phyloP scores from a whole-genome alignment of 2,329 filamentous ascomycete genomes.

The Trichoderma sp. region DNA sequence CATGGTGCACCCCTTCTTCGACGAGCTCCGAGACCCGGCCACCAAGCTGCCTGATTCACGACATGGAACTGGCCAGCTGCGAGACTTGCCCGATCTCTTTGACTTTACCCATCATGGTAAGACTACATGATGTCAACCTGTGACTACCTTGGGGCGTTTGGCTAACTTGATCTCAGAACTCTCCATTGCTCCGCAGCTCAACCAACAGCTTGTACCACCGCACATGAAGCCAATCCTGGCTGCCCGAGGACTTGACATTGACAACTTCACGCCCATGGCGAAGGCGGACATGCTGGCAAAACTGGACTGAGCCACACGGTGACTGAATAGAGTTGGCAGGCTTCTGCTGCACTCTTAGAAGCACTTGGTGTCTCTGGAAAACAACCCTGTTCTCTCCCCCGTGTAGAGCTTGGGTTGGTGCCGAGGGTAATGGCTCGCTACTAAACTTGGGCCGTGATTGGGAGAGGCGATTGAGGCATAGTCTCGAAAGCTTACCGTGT shows the following conservation, averaged over 20 bases:
- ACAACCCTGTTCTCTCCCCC: slow-evolving; percentile 31
- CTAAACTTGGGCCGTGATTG: slow-evolving; percentile 30
- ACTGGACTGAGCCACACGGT: slow-evolving; percentile 70
- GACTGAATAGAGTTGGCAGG: slow-evolving; percentile 36
- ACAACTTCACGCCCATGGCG: slow-evolving; percentile 86
- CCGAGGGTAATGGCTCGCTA: slow-evolving; percentile 34
- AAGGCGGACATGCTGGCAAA: slow-evolving; percentile 98
- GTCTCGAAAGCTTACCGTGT: slow-evolving; percentile 32
- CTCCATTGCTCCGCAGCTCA: slow-evolving; percentile 89
- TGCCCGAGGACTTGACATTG: slow-evolving; percentile 82
- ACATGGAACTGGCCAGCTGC: slow-evolving; percentile 75
- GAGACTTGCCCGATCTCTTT: slow-evolving; percentile 85
- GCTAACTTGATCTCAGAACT: slow-evolving; percentile 64
- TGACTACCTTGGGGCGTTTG: not conserved
- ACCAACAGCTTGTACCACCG: slow-evolving; percentile 81
- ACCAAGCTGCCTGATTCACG: slow-evolving; percentile 93
- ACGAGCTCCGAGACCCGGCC: slow-evolving; percentile 88
- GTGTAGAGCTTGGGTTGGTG: slow-evolving; percentile 33
- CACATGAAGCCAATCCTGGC: slow-evolving; percentile 76
- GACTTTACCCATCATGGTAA: slow-evolving; percentile 93
- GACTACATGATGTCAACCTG: slow-evolving; percentile 32
- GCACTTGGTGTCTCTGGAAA: slow-evolving; percentile 35
- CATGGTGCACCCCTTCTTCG: slow-evolving; percentile 98
- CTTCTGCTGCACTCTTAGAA: slow-evolving; percentile 35
- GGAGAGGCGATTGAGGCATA: slow-evolving; percentile 33